These are phyloP conservation scores for Ricinus communis DNA, from an alignment of 345 rosid species.

Conservation along the genomic window DNA sequence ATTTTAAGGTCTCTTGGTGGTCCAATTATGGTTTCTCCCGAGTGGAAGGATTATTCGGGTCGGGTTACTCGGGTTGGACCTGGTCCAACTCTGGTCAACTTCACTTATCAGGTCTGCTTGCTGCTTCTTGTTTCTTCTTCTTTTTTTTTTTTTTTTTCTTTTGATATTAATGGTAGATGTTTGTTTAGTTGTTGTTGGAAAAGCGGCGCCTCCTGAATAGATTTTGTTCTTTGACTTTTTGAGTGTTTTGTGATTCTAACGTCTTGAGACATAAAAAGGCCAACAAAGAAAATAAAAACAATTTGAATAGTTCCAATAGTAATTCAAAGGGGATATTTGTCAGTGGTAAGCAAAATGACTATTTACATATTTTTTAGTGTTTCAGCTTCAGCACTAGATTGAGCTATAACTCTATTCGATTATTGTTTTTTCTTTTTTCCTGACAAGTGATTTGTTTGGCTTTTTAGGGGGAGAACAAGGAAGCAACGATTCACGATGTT, in stretches of 20 bases:
- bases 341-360: too few species aligned
- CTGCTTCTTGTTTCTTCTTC: too few species aligned
- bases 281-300: too few species aligned
- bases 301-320: too few species aligned
- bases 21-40: constrained; percentile 41
- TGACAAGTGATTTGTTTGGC: constrained; percentile 6
- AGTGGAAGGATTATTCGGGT: constrained; percentile 49
- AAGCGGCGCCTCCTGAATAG: neutral
- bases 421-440: neutral
- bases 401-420: neutral
- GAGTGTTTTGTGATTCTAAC: neutral
- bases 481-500: constrained; percentile 60
- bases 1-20: constrained; percentile 68
- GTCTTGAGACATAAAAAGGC: too few species aligned
- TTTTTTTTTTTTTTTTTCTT: neutral
- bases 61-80: constrained; percentile 60
- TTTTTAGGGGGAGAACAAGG: constrained; percentile 69
- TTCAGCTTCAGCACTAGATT: neutral
- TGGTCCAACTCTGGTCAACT: constrained; percentile 62
- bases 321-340: too few species aligned
- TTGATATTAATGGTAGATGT: too few species aligned
- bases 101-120: constrained; percentile 64
- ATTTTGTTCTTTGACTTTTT: constrained; percentile 13
- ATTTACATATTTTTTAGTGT: too few species aligned
- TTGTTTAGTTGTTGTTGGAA: neutral